Percentiles rank a stretch among this genome's conserved stretches.
Evolutionary conservation across 305 asterid species (phyloP).

Genomic region (Solanum hybrid): DNA sequence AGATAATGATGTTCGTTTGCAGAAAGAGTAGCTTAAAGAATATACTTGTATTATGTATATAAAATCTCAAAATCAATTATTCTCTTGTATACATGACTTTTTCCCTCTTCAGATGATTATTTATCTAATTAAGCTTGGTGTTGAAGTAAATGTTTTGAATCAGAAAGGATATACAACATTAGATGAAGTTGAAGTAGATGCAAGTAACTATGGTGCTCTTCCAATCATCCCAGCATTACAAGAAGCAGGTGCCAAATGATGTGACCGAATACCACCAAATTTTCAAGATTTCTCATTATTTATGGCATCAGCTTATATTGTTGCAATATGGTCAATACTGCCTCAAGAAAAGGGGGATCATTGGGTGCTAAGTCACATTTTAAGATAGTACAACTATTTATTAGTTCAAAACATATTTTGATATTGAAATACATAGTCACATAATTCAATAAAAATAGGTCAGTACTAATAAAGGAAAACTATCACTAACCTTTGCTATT

Average conservation of each 20-base stretch:
- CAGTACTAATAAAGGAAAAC: neutral
- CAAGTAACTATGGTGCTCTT: conserved; percentile 33
- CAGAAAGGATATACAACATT: conserved; percentile 33
- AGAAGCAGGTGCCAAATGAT: conserved; percentile 32
- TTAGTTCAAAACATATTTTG: too few species aligned
- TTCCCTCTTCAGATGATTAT: conserved; percentile 24
- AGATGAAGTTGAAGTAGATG: conserved; percentile 36
- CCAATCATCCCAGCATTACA: conserved; percentile 31
- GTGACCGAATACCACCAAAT: conserved; percentile 28
- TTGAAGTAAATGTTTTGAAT: conserved; percentile 31
- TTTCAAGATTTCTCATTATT: conserved; percentile 1
- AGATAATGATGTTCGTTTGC: too few species aligned
- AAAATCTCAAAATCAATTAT: too few species aligned
- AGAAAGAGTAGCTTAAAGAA: too few species aligned
- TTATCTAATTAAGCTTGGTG: conserved; percentile 30
- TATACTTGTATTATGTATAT: too few species aligned
- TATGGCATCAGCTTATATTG: too few species aligned
- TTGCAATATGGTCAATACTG: too few species aligned
- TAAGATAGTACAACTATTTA: too few species aligned
- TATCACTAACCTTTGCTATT: neutral
- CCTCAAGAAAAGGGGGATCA: too few species aligned
- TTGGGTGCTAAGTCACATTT: too few species aligned
- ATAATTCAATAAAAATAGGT: too few species aligned
- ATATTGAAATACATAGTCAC: too few species aligned
- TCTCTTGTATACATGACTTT: neutral